Conservation (phyloP, 306 rosid species). For the Aeschynomene evenia region DNA sequence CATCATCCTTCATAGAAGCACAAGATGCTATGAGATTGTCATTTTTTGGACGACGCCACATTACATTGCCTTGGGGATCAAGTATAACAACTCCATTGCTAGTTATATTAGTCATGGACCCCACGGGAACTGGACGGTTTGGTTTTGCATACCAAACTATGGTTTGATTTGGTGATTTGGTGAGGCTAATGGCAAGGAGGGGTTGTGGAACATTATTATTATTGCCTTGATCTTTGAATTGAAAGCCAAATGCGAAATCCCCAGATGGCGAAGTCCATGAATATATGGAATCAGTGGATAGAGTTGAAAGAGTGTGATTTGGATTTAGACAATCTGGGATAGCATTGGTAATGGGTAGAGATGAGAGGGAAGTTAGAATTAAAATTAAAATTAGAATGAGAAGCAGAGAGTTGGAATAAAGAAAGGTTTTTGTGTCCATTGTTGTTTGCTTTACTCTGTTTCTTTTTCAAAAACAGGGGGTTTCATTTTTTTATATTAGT, state of each 20-base stretch:
- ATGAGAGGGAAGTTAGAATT: not conserved
- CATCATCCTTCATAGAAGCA: not conserved
- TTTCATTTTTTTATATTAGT: no score
- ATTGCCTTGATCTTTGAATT: not conserved
- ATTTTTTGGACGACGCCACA: slow-evolving; percentile 5
- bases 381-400: not conserved
- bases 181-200: slow-evolving; percentile 30
- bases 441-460: no score
- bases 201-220: no score
- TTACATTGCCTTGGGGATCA: not conserved
- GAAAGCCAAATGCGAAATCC: slow-evolving; percentile 26
- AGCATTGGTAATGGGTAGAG: not conserved
- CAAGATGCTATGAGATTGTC: not conserved
- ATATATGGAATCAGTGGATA: not conserved
- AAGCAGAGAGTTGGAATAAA: not conserved
- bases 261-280: slow-evolving; percentile 14
- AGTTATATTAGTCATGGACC: slow-evolving; percentile 19
- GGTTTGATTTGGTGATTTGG: slow-evolving; percentile 9
- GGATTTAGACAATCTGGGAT: not conserved
- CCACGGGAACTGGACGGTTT: not conserved
- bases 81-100: not conserved
- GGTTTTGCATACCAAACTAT: slow-evolving; percentile 38
- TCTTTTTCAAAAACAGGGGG: no score
- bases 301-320: not conserved
- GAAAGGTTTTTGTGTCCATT: not conserved